These are phyloP conservation scores for Haplographium delicatum DNA, from an alignment of 495 filamentous ascomycete genomes.

Conservation along the genomic window DNA sequence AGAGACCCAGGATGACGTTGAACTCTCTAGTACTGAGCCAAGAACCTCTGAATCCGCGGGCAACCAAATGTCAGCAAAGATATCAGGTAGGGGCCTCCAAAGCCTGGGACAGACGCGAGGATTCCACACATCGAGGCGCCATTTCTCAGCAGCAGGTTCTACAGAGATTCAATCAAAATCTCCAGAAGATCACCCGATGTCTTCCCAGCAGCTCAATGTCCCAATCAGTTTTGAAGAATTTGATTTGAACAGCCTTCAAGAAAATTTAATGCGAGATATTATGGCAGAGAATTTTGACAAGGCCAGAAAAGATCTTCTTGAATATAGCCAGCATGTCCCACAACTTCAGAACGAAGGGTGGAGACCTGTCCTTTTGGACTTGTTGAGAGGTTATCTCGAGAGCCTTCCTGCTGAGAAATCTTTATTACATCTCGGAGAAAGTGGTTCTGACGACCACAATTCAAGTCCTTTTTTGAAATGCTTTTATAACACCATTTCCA, in stretches of 20 bases:
- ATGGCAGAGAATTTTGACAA: conserved; percentile 10
- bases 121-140: conserved; percentile 16
- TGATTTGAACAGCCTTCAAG: conserved; percentile 8
- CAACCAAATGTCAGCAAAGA: background rate
- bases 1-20: background rate
- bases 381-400: conserved; percentile 35
- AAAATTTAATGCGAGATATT: conserved; percentile 1
- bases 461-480: conserved; percentile 46
- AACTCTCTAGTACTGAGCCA: background rate
- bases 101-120: conserved; percentile 10
- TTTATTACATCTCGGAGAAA: conserved; percentile 34
- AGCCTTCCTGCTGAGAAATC: conserved; percentile 29
- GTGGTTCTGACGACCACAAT: no score
- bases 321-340: conserved; percentile 3
- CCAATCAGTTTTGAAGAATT: conserved; percentile 5
- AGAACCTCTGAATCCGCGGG: background rate
- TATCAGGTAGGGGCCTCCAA: background rate
- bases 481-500: conserved; percentile 35
- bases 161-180: no score
- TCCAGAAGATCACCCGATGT: no score
- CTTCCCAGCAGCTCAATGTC: no score
- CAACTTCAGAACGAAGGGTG: conserved; percentile 12
- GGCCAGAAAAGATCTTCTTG: conserved; percentile 3
- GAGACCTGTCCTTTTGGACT: conserved; percentile 13
- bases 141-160: background rate